Conservation (phyloP, 768 basidiomycete species). For the Trametes meyenii region DNA sequence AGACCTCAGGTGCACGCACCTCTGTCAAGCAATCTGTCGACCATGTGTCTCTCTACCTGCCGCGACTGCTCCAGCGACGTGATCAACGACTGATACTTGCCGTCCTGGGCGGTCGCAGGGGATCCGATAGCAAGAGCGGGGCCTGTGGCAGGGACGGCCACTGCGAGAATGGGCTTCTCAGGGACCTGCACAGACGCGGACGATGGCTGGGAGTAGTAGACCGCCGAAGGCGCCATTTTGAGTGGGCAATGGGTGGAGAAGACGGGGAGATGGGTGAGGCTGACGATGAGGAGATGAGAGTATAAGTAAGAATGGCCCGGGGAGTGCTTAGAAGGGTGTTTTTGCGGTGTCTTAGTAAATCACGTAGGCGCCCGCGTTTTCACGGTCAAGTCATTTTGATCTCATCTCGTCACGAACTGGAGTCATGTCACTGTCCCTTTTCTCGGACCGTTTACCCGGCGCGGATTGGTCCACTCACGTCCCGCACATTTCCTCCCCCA, state of each 20-base stretch:
- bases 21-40: slow-evolving; percentile 80
- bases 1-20: slow-evolving; percentile 48
- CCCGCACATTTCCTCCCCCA: slow-evolving; percentile 14
- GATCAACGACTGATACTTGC: slow-evolving; percentile 74
- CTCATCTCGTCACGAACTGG: slow-evolving; percentile 22
- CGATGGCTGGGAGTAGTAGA: slow-evolving; percentile 36
- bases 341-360: slow-evolving; percentile 21
- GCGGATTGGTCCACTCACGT: slow-evolving; percentile 15
- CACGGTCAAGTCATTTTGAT: slow-evolving; percentile 22
- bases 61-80: slow-evolving; percentile 56
- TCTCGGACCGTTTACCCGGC: slow-evolving; percentile 11
- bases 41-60: slow-evolving; percentile 74
- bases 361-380: slow-evolving; percentile 9
- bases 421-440: slow-evolving; percentile 13
- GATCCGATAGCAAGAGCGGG: slow-evolving; percentile 77
- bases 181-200: slow-evolving; percentile 20
- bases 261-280: background rate
- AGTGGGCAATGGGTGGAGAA: background rate
- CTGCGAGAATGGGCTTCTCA: slow-evolving; percentile 27
- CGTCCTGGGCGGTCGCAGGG: slow-evolving; percentile 74
- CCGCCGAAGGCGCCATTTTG: slow-evolving; percentile 66
- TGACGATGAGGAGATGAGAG: slow-evolving; percentile 2
- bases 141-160: slow-evolving; percentile 41
- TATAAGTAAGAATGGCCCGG: slow-evolving; percentile 3
- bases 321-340: slow-evolving; percentile 14